A percentile compares a stretch with the other conserved stretches of the same genome.
Conservation (phyloP, 495 filamentous ascomycete genomes). For the Trichoderma gamsii region DNA sequence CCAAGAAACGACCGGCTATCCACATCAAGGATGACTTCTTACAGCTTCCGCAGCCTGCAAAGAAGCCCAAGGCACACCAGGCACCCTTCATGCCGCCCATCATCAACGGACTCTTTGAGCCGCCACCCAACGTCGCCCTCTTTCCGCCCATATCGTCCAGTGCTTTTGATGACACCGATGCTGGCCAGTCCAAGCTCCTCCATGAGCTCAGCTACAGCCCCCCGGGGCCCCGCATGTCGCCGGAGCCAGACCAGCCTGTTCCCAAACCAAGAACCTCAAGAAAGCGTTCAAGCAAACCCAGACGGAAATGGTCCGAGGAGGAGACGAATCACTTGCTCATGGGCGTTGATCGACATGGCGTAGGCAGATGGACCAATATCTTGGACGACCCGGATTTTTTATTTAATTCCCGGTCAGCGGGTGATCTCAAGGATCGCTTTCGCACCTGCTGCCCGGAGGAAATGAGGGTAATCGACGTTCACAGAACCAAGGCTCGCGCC, state of each 20-base stretch:
- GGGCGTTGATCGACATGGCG: conserved; percentile 74
- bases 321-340: conserved; percentile 72
- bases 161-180: conserved; percentile 37
- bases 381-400: conserved; percentile 64
- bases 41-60: conserved; percentile 51
- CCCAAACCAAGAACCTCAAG: conserved; percentile 32
- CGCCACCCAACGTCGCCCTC: conserved; percentile 64
- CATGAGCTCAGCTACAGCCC: conserved; percentile 4
- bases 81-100: conserved; percentile 51
- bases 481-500: conserved; percentile 20
- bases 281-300: conserved; percentile 39
- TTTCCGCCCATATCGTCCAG: conserved; percentile 64
- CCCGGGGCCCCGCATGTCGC: not conserved
- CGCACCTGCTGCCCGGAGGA: conserved; percentile 67
- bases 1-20: conserved; percentile 40
- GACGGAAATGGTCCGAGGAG: conserved; percentile 73
- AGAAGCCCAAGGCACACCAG: conserved; percentile 49
- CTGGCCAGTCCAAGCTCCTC: conserved; percentile 15
- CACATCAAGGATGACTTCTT: conserved; percentile 48
- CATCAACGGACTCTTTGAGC: conserved; percentile 69
- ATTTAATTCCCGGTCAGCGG: conserved; percentile 69
- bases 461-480: conserved; percentile 32
- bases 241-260: conserved; percentile 38
- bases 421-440: conserved; percentile 83
- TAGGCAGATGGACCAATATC: conserved; percentile 85